Evolutionary conservation across 768 basidiomycete genomes (phyloP), one percentile per base, ranked within the genome.

Genomic region (Naganishia vishniacii): DNA sequence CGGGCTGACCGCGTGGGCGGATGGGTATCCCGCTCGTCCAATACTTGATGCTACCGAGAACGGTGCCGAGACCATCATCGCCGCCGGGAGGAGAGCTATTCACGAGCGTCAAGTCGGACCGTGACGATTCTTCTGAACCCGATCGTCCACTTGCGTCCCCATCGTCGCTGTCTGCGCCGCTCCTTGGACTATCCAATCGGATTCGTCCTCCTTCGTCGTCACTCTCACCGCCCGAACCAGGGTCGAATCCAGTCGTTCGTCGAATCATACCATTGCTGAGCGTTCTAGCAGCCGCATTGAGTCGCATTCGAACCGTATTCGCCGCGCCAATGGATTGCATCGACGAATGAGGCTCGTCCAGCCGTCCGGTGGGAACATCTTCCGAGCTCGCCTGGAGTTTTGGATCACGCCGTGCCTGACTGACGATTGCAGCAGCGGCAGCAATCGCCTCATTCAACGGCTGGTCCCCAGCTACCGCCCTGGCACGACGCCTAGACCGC

Each of bases 371-470:
- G 2, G 37, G 13, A 4, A 20, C 12, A 26, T n/a, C 23, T 1
- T 23, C 53, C 3, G 53, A 40, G n/a, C 18, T 13, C 23, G 34
- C 23, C 20, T 34, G 18, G 31, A 34, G 11, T 20, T 32, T 23
- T 16, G 53, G 23, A 34, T 2, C 26, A 20, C 23, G 3, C 34
- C 37, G 11, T 20, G n/a, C 32, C 18, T 40, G 53, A 5, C 18
- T 18, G 25, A 18, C 37, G 3, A 56, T 13, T 4, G 49, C 16
- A 25, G 40, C 53, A 20, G 53, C 53, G 6, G 32, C 20, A 1
- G 53, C 53, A 34, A 56, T 56, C n/a, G 53, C 18, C 11, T 56
- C 53, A 13, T 56, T 56, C 9, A 56, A 18, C n/a, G 34, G 53
- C 34, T 56, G 53, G 1, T 40, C 20, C 11, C 11, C 53, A 3